Conservation (phyloP, 2,329 filamentous ascomycete genomes). For the Scytalidium lignicola region DNA sequence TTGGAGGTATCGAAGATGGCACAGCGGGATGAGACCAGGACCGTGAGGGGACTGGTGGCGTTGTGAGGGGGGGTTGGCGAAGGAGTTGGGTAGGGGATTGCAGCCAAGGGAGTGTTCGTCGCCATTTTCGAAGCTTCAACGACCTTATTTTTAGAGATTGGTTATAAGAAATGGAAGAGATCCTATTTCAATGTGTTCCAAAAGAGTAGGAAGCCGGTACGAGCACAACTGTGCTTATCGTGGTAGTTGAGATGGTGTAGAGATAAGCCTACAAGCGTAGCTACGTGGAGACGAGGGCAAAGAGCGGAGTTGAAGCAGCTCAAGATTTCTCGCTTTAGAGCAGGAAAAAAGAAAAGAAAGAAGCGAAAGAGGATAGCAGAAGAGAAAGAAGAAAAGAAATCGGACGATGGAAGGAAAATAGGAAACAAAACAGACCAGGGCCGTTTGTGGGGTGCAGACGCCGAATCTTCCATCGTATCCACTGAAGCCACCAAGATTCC, state of each 20-base stretch:
- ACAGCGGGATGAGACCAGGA: slow-evolving; percentile 79
- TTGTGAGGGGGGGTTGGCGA: slow-evolving; percentile 23
- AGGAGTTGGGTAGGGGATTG: slow-evolving; percentile 22
- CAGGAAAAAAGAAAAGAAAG: slow-evolving; percentile 4
- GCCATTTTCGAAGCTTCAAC: slow-evolving; percentile 9
- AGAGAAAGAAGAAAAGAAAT: slow-evolving; percentile 10
- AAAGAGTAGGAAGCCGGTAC: slow-evolving; percentile 1
- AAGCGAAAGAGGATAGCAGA: slow-evolving; percentile 4
- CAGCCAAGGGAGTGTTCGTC: slow-evolving; percentile 5
- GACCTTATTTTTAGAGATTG: neutral
- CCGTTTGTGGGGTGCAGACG: slow-evolving; percentile 21
- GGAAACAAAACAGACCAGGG: slow-evolving; percentile 1
- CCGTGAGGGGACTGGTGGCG: slow-evolving; percentile 49
- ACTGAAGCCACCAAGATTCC: slow-evolving; percentile 13
- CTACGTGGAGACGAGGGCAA: neutral
- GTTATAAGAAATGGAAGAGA: neutral
- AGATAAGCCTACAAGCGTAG: slow-evolving; percentile 7
- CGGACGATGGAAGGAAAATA: slow-evolving; percentile 5
- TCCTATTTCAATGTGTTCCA: neutral
- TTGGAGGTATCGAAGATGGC: slow-evolving; percentile 68
- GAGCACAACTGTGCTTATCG: slow-evolving; percentile 20
- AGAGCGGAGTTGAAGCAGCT: slow-evolving; percentile 1
- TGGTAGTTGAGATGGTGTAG: slow-evolving; percentile 6
- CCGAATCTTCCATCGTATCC: slow-evolving; percentile 4
- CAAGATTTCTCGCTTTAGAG: slow-evolving; percentile 2